phyloP scores from a whole-genome alignment of 768 basidiomycete genomes.

The Omphalotus guepiniiformis region DNA sequence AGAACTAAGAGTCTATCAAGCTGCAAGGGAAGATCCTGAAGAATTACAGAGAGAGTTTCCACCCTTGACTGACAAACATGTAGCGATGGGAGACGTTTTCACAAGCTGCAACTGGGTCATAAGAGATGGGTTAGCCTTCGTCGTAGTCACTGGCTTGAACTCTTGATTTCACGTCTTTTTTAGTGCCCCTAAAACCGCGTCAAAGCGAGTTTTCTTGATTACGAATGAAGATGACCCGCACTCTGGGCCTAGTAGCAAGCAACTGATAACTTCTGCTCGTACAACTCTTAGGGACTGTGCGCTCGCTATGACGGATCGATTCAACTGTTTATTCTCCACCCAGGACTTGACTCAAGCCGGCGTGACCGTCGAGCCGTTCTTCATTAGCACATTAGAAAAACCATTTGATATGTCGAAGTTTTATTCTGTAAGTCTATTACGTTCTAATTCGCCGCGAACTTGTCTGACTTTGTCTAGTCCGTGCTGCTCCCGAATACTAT shows the following conservation, averaged over 20 bases:
- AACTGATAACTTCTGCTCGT: slow-evolving; percentile 62
- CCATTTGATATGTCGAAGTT: slow-evolving; percentile 73
- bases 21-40: slow-evolving; percentile 58
- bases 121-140: slow-evolving; percentile 67
- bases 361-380: slow-evolving; percentile 81
- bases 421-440: slow-evolving; percentile 56
- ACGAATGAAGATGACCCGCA: slow-evolving; percentile 87
- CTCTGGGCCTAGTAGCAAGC: slow-evolving; percentile 47
- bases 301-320: neutral
- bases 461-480: slow-evolving; percentile 35
- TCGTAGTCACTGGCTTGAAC: too few relatives aligned
- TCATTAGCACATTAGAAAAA: slow-evolving; percentile 67
- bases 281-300: slow-evolving; percentile 63
- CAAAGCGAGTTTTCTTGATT: slow-evolving; percentile 91
- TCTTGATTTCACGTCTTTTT: neutral
- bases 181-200: slow-evolving; percentile 82
- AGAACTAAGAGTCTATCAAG: slow-evolving; percentile 32
- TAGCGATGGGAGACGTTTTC: slow-evolving; percentile 87
- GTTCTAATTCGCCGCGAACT: neutral
- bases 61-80: slow-evolving; percentile 51
- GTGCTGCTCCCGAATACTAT: slow-evolving; percentile 53
- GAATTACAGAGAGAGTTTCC: slow-evolving; percentile 59
- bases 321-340: slow-evolving; percentile 3
- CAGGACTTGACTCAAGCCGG: slow-evolving; percentile 84
- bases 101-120: slow-evolving; percentile 88